Percentiles rank a stretch among this genome's conserved stretches.
Conservation (phyloP, 345 rosid genomes). For the Melaleuca quinquenervia region DNA sequence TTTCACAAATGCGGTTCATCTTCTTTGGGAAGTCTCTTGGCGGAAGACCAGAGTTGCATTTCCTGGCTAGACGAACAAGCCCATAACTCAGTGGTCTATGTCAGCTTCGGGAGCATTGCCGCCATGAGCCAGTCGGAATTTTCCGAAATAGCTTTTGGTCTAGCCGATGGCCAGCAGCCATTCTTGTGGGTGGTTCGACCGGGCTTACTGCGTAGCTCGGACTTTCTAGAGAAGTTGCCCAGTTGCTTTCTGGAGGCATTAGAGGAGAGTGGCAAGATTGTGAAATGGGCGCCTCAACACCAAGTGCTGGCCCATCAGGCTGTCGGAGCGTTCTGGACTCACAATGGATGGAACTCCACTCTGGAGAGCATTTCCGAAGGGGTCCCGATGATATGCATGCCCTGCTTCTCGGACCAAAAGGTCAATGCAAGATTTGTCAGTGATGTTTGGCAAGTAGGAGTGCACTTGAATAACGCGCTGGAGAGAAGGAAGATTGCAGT, state of each 20-base stretch:
- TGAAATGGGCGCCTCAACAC: constrained; percentile 65
- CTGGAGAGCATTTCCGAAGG: constrained; percentile 53
- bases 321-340: constrained; percentile 55
- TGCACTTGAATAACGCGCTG: constrained; percentile 20
- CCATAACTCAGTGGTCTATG: constrained; percentile 33
- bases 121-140: constrained; percentile 20
- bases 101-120: constrained; percentile 54
- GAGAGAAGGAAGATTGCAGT: constrained; percentile 27
- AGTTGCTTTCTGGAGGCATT: constrained; percentile 7
- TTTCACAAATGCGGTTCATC: constrained; percentile 27
- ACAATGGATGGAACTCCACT: constrained; percentile 65
- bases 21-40: constrained; percentile 15
- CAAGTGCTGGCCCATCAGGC: constrained; percentile 47
- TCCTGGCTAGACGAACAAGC: constrained; percentile 48
- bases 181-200: constrained; percentile 69
- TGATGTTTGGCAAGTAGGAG: constrained; percentile 49
- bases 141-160: constrained; percentile 42
- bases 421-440: constrained; percentile 36
- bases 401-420: constrained; percentile 51
- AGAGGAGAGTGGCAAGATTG: constrained; percentile 29
- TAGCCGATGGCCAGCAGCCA: constrained; percentile 30
- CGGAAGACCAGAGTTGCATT: constrained; percentile 18
- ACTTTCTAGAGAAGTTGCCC: not conserved
- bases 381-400: constrained; percentile 72
- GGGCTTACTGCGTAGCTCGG: constrained; percentile 2